Evolutionary conservation across 371 early-diverging fungal species (phyloP).

Genomic region (Capniomyces stellatus): DNA sequence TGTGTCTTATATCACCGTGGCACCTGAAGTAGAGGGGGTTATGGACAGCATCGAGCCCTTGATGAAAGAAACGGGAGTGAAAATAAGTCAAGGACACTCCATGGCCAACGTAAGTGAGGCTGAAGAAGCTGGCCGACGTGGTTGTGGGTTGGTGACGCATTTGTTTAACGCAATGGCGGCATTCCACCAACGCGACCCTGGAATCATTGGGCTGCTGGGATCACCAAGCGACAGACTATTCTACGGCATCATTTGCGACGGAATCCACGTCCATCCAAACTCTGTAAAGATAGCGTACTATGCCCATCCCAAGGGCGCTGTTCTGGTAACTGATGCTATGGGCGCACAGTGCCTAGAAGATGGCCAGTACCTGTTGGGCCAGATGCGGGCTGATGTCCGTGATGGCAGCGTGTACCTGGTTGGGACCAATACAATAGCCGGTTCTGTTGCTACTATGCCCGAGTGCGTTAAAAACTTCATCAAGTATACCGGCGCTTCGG

Average conservation of each 20-base stretch:
- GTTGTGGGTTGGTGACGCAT: constrained; percentile 50
- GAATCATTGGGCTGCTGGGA: constrained; percentile 53
- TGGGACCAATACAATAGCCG: constrained; percentile 63
- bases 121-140: constrained; percentile 42
- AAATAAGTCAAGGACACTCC: constrained; percentile 50
- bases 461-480: constrained; percentile 62
- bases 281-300: constrained; percentile 60
- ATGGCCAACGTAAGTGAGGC: constrained; percentile 49
- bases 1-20: constrained; percentile 55
- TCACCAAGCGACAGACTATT: constrained; percentile 37
- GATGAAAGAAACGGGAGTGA: constrained; percentile 37
- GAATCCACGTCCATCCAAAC: constrained; percentile 62
- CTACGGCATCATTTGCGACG: constrained; percentile 63
- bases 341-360: constrained; percentile 53
- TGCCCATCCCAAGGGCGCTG: constrained; percentile 49
- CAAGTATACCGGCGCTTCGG: constrained; percentile 53
- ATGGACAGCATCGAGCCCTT: constrained; percentile 47
- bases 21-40: constrained; percentile 64
- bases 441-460: constrained; percentile 50
- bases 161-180: constrained; percentile 68
- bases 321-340: constrained; percentile 61
- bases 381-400: constrained; percentile 37
- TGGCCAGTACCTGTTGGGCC: constrained; percentile 57
- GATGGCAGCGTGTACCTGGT: constrained; percentile 56
- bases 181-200: constrained; percentile 69